These are phyloP conservation scores for Trichoderma citrinoviride DNA, from an alignment of 2,329 filamentous ascomycete genomes.

Conservation along the genomic window DNA sequence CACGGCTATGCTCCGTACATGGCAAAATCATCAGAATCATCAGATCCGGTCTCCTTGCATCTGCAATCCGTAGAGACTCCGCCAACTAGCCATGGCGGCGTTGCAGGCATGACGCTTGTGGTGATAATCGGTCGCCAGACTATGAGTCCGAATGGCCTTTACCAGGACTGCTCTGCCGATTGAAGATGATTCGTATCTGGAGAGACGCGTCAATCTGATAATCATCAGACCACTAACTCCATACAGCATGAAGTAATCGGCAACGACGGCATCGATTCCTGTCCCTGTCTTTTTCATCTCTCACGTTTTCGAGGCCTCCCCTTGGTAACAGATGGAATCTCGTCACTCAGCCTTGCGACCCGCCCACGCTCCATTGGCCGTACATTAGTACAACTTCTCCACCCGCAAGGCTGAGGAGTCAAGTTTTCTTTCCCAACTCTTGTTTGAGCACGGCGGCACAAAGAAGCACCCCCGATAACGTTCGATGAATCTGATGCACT, in stretches of 20 bases:
- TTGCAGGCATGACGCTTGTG: constrained; percentile 1
- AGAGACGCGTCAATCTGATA: background rate
- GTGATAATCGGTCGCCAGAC: background rate
- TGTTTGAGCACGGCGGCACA: background rate
- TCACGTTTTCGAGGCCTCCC: background rate
- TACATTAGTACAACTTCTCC: background rate
- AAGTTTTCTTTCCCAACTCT: constrained; percentile 26
- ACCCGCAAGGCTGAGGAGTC: constrained; percentile 28
- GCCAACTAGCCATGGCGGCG: background rate
- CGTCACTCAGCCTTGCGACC: constrained; percentile 15
- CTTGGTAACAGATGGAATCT: background rate
- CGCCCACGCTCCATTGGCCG: constrained; percentile 7
- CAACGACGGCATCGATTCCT: background rate
- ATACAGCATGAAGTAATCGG: background rate
- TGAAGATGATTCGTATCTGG: background rate
- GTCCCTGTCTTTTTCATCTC: background rate
- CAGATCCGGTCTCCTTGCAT: background rate
- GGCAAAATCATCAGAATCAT: background rate
- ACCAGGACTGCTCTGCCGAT: background rate
- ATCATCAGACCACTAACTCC: background rate
- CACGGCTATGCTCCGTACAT: background rate
- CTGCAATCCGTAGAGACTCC: background rate
- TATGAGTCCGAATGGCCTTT: background rate
- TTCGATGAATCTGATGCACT: background rate
- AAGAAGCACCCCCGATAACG: background rate